Percentiles rank a stretch among this genome's conserved stretches.
phyloP scores from a whole-genome alignment of 768 basidiomycete genomes.

The Tephrocybe sp. region DNA sequence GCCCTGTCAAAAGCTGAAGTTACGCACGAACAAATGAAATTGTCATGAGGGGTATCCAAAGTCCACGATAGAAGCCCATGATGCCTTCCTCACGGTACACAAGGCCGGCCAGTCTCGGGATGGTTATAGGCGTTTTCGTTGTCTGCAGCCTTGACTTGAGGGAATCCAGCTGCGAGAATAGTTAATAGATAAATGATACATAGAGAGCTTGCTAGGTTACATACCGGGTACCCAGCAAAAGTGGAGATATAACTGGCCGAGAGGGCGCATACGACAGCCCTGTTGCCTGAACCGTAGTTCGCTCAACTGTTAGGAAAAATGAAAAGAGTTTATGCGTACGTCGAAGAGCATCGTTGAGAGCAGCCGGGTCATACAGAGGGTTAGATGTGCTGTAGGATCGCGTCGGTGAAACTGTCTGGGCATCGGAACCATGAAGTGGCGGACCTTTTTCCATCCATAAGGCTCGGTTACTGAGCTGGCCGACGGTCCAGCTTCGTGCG shows the following conservation, averaged over 20 bases:
- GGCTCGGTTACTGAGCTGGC: constrained; percentile 62
- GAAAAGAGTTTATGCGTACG: constrained; percentile 39
- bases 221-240: constrained; percentile 84
- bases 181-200: not conserved
- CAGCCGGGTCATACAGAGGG: constrained; percentile 62
- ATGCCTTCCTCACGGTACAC: constrained; percentile 87
- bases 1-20: constrained; percentile 1
- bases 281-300: constrained; percentile 56
- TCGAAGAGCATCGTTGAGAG: constrained; percentile 66
- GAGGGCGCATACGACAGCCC: constrained; percentile 87
- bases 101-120: constrained; percentile 67
- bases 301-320: constrained; percentile 16
- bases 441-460: constrained; percentile 80
- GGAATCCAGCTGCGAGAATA: constrained; percentile 70
- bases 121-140: constrained; percentile 70
- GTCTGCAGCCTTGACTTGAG: constrained; percentile 94
- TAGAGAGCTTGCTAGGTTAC: constrained; percentile 20
- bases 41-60: constrained; percentile 92
- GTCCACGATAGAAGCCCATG: constrained; percentile 85
- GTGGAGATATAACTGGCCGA: constrained; percentile 92
- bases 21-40: constrained; percentile 94
- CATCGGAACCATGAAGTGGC: not conserved
- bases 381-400: constrained; percentile 48
- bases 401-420: constrained; percentile 20
- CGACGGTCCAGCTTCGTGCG: constrained; percentile 74